These are phyloP conservation scores for Caryopteris hybrid DNA, from an alignment of 305 asterid genomes.

Conservation along the genomic window DNA sequence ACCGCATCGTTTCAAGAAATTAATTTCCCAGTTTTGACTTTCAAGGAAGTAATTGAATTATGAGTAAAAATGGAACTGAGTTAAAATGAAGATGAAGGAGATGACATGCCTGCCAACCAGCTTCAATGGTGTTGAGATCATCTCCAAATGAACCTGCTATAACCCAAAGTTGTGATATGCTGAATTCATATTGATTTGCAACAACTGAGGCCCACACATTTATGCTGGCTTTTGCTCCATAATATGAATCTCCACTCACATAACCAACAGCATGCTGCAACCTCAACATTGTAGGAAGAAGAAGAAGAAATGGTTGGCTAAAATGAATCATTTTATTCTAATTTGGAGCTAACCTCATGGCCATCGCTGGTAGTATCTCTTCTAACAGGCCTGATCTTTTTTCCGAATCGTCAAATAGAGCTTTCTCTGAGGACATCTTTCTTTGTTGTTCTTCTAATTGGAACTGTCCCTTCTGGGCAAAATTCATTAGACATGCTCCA, in stretches of 20 bases:
- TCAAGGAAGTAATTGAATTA: too few species aligned
- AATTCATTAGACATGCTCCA: slow-evolving; percentile 31
- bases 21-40: too few species aligned
- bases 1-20: too few species aligned
- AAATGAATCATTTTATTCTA: too few species aligned
- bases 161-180: slow-evolving; percentile 94
- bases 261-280: slow-evolving; percentile 96
- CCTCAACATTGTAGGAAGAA: background rate
- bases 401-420: slow-evolving; percentile 41
- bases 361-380: slow-evolving; percentile 45
- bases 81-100: too few species aligned
- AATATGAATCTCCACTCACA: slow-evolving; percentile 72
- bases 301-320: too few species aligned
- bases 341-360: slow-evolving; percentile 47
- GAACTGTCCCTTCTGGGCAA: slow-evolving; percentile 44
- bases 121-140: slow-evolving; percentile 99
- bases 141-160: slow-evolving; percentile 83
- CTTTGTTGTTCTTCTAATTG: slow-evolving; percentile 41
- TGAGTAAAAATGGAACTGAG: too few species aligned
- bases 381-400: slow-evolving; percentile 25
- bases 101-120: slow-evolving; percentile 97
- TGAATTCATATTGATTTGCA: slow-evolving; percentile 70
- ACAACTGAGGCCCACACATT: slow-evolving; percentile 95
- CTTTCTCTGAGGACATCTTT: slow-evolving; percentile 39
- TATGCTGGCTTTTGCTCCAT: slow-evolving; percentile 93